These are phyloP conservation scores for Deuterostichococcus epilithicus DNA, from an alignment of 139 green algal species.

Conservation along the genomic window DNA sequence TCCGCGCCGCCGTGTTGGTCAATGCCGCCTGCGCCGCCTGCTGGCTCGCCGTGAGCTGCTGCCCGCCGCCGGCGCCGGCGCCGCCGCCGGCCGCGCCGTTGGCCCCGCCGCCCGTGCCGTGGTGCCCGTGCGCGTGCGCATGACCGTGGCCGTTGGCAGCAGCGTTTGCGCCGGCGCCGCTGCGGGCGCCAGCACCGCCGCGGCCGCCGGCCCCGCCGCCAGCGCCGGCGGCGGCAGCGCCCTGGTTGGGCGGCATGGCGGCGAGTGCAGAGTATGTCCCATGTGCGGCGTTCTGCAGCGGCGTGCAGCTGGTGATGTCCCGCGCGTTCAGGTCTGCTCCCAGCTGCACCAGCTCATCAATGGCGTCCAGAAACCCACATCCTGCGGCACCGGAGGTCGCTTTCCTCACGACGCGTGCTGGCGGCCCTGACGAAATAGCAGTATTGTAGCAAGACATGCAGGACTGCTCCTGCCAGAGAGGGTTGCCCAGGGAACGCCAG, in stretches of 20 bases:
- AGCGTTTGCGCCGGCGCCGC: not conserved
- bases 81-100: not conserved
- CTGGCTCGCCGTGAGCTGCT: constrained; percentile 40
- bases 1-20: constrained; percentile 8
- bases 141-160: constrained; percentile 27
- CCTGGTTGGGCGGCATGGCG: constrained; percentile 25
- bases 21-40: constrained; percentile 40
- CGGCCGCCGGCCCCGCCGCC: not conserved
- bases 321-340: constrained; percentile 41
- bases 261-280: constrained; percentile 62
- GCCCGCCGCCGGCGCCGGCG: constrained; percentile 27
- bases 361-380: constrained; percentile 59
- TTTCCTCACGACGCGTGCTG: not conserved
- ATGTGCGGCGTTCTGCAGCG: constrained; percentile 60
- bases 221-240: not conserved
- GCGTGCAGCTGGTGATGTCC: constrained; percentile 54
- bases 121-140: too few species aligned
- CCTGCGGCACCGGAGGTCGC: constrained; percentile 15
- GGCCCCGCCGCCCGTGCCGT: constrained; percentile 11
- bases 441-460: too few species aligned
- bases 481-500: too few species aligned
- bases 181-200: too few species aligned
- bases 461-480: too few species aligned
- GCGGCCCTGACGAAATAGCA: too few species aligned
- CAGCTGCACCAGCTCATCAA: constrained; percentile 40